phyloP scores from a whole-genome alignment of 2,329 filamentous ascomycete genomes.

The Penicillium sp. region DNA sequence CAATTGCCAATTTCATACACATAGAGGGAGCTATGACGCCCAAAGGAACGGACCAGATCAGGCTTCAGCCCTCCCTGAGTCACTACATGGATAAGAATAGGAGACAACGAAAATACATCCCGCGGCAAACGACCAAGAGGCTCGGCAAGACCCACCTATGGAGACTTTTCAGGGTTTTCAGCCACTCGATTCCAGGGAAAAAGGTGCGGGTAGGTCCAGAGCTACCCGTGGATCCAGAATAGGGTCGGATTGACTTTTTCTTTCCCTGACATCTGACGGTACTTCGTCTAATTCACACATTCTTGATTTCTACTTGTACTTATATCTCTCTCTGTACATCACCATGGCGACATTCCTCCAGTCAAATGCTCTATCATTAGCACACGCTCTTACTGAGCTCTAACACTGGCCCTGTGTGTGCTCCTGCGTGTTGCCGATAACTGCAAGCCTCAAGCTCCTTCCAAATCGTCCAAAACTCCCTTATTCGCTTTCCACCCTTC shows the following conservation, averaged over 20 bases:
- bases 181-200: background rate
- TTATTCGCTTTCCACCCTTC: conserved; percentile 18
- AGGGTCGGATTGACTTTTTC: background rate
- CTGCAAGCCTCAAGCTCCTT: conserved; percentile 5
- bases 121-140: background rate
- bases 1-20: too few species aligned
- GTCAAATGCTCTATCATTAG: conserved; percentile 20
- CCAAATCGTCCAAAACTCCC: background rate
- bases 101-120: background rate
- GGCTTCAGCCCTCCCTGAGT: too few species aligned
- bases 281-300: conserved; percentile 10
- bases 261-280: conserved; percentile 3
- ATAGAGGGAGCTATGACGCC: background rate
- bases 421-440: conserved; percentile 17
- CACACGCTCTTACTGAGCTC: conserved; percentile 21
- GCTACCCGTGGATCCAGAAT: background rate
- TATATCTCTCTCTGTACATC: background rate
- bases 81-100: background rate
- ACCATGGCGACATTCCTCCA: conserved; percentile 23
- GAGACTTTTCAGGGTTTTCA: background rate
- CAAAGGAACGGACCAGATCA: background rate
- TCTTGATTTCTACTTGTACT: conserved; percentile 4
- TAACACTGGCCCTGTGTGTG: conserved; percentile 19
- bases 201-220: background rate
- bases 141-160: background rate